phyloP scores from a whole-genome alignment of 257 asterid genomes.

The Capsicum chinense region DNA sequence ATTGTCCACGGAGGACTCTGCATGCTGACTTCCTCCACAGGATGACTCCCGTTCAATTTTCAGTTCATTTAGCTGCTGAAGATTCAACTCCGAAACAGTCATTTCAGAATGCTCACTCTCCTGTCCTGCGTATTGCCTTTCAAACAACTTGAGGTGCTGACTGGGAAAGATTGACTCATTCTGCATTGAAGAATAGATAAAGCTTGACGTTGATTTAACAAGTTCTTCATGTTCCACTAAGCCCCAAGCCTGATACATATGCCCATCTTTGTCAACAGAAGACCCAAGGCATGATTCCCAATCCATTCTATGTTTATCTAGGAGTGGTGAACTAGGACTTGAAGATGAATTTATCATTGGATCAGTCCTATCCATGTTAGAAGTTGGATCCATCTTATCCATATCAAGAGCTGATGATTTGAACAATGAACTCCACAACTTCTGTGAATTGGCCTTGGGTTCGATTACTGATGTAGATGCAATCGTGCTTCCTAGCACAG shows the following conservation, averaged over 20 bases:
- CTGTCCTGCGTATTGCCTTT: neutral
- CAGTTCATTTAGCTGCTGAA: conserved; percentile 30
- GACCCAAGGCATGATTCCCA: conserved; percentile 35
- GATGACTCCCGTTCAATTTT: conserved; percentile 35
- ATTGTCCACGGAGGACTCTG: conserved; percentile 27
- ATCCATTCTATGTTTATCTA: conserved; percentile 29
- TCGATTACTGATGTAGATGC: conserved; percentile 27
- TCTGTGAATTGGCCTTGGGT: conserved; percentile 26
- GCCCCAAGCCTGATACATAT: conserved; percentile 36
- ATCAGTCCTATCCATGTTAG: conserved; percentile 27
- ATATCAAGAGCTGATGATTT: conserved; percentile 38
- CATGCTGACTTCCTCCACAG: conserved; percentile 38
- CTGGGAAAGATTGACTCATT: neutral
- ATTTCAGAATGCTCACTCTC: neutral
- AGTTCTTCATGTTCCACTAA: conserved; percentile 22
- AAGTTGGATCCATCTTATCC: conserved; percentile 4
- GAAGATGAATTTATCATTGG: conserved; percentile 22
- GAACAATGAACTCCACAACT: conserved; percentile 58
- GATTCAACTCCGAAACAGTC: conserved; percentile 30
- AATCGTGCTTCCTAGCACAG: conserved; percentile 17
- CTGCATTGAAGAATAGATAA: conserved; percentile 12
- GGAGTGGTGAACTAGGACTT: neutral
- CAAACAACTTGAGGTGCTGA: conserved; percentile 23
- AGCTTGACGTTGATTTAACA: conserved; percentile 16
- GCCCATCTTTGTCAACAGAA: conserved; percentile 32